A percentile compares a stretch with the other conserved stretches of the same genome.
Conservation (phyloP, 805 yeast genomes). For the Kodamaea nitidulidarum region DNA sequence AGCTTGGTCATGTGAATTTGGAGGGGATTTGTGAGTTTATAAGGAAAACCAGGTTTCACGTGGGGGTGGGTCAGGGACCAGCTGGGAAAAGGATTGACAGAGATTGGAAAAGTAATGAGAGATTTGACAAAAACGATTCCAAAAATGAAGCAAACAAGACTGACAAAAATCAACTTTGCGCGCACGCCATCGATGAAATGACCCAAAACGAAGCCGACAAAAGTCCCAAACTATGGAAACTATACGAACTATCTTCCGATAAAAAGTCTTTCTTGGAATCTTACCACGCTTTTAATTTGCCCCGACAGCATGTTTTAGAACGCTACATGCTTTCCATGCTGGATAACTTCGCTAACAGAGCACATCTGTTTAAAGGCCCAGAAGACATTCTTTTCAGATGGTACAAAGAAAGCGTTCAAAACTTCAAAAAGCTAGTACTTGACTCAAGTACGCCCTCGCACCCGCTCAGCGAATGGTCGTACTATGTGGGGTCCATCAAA, state of each 20-base stretch:
- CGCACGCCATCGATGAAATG: too few relatives aligned
- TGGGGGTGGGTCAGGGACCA: too few relatives aligned
- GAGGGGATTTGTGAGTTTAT: slow-evolving; percentile 8
- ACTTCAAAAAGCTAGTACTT: slow-evolving; percentile 7
- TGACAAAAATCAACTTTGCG: too few relatives aligned
- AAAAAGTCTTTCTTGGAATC: slow-evolving; percentile 20
- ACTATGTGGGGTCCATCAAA: slow-evolving; percentile 3
- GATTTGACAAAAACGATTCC: too few relatives aligned
- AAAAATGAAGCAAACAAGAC: too few relatives aligned
- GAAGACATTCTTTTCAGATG: slow-evolving; percentile 14
- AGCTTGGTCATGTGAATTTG: slow-evolving; percentile 3
- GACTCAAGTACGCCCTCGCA: not conserved
- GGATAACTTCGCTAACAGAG: slow-evolving; percentile 10
- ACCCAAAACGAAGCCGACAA: not conserved
- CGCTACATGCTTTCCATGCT: slow-evolving; percentile 16
- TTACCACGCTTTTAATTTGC: slow-evolving; percentile 21
- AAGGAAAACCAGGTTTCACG: slow-evolving; percentile 1
- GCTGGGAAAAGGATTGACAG: too few relatives aligned
- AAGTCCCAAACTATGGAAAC: slow-evolving; percentile 13
- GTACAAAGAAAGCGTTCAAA: slow-evolving; percentile 9
- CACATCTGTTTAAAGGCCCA: slow-evolving; percentile 5
- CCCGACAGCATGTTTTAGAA: slow-evolving; percentile 30
- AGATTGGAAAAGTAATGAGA: too few relatives aligned
- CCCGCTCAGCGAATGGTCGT: slow-evolving; percentile 2
- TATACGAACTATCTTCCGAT: slow-evolving; percentile 18